A percentile compares a stretch with the other conserved stretches of the same genome.
Evolutionary conservation across 371 early-diverging fungal genomes (phyloP).

Genomic region (Batrachochytrium dendrobatidis): DNA sequence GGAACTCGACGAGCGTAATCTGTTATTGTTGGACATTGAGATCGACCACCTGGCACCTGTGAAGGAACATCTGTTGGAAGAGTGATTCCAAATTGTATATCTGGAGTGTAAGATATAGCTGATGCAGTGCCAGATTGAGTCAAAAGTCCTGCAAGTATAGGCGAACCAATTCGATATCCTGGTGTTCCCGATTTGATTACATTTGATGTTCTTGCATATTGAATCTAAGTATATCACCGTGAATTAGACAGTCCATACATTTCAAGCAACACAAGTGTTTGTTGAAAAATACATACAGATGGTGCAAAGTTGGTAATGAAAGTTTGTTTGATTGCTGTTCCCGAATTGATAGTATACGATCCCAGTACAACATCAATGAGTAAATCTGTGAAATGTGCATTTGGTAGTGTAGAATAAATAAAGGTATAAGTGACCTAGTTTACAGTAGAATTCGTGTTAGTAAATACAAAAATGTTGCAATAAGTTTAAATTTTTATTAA

Average conservation of each 20-base stretch:
- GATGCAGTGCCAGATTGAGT: neutral
- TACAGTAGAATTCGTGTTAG: neutral
- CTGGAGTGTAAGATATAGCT: neutral
- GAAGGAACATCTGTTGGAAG: neutral
- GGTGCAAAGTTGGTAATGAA: neutral
- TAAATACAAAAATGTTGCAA: neutral
- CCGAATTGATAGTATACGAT: neutral
- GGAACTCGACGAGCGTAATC: constrained; percentile 9
- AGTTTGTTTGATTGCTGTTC: neutral
- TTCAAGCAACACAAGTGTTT: too few species aligned
- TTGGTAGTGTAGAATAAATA: neutral
- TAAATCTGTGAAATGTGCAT: neutral
- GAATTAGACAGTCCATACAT: too few species aligned
- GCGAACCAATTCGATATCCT: neutral
- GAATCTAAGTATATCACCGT: too few species aligned
- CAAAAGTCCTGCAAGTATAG: neutral
- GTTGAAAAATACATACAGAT: neutral
- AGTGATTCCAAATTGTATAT: neutral
- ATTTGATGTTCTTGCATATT: neutral
- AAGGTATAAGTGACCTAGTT: neutral
- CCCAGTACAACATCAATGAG: neutral
- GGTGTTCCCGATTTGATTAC: neutral
- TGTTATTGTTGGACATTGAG: constrained; percentile 7
- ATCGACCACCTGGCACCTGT: too few species aligned
- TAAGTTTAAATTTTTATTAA: neutral